phyloP scores from a whole-genome alignment of 202 grass and related monocot genomes.

The Carex sylvatica region DNA sequence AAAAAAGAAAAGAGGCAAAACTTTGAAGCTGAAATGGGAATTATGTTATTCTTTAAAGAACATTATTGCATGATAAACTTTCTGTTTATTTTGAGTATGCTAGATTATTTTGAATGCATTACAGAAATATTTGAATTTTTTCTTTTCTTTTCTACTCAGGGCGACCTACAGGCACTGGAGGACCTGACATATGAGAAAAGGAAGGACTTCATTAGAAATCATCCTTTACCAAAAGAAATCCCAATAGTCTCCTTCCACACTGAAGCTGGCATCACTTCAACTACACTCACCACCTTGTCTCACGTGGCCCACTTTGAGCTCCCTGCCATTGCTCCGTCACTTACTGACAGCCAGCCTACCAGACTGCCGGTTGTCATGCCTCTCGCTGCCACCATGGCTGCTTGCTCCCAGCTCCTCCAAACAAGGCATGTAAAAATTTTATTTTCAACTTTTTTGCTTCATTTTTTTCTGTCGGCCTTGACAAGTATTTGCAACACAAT shows the following conservation, averaged over 20 bases:
- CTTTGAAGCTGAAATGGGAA: background rate
- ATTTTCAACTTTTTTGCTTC: background rate
- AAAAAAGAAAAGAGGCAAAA: background rate
- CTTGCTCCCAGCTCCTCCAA: slow-evolving; percentile 73
- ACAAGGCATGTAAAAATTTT: background rate
- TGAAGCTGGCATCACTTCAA: slow-evolving; percentile 68
- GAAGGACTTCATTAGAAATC: slow-evolving; percentile 63
- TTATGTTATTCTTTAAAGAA: background rate
- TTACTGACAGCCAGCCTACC: slow-evolving; percentile 38
- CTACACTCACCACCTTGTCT: slow-evolving; percentile 66
- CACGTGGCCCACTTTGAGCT: slow-evolving; percentile 86
- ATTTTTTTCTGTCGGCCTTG: background rate
- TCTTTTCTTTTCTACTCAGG: slow-evolving; percentile 39
- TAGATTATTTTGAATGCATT: background rate
- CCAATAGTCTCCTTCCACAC: slow-evolving; percentile 89
- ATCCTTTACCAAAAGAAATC: slow-evolving; percentile 58
- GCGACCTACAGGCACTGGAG: slow-evolving; percentile 79
- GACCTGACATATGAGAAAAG: slow-evolving; percentile 75
- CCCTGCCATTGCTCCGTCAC: slow-evolving; percentile 33
- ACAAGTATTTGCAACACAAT: background rate
- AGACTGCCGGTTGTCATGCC: slow-evolving; percentile 86
- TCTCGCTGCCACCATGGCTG: slow-evolving; percentile 78
- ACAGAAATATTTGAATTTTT: background rate
- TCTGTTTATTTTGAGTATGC: slow-evolving; percentile 5
- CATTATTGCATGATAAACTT: background rate